Conservation (phyloP, 2,329 filamentous ascomycete genomes). For the Lasiodiplodia theobromae region DNA sequence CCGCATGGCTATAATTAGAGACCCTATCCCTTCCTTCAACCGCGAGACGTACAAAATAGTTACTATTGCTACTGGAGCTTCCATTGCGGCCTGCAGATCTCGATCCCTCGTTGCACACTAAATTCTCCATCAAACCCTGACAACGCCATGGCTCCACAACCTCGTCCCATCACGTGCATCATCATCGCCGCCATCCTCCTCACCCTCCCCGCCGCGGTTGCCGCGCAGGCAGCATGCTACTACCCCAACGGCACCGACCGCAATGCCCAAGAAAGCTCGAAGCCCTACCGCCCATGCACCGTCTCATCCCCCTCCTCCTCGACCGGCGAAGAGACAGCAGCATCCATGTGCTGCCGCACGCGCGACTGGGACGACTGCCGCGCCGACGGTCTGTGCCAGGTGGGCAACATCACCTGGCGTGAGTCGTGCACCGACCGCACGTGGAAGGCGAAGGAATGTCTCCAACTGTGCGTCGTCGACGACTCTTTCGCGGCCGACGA, state of each 20-base stretch:
- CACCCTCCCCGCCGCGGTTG: too few species aligned
- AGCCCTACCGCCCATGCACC: background rate
- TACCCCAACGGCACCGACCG: background rate
- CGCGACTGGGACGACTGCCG: background rate
- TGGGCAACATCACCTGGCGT: background rate
- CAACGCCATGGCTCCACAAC: too few species aligned
- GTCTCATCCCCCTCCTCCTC: background rate
- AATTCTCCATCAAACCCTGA: too few species aligned
- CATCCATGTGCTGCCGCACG: background rate
- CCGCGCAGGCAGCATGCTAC: background rate
- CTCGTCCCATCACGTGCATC: too few species aligned
- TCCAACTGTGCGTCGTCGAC: background rate
- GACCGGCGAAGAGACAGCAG: background rate
- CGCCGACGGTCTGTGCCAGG: background rate
- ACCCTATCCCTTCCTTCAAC: background rate
- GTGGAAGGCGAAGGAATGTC: background rate
- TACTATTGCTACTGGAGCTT: too few species aligned
- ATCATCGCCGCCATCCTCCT: too few species aligned
- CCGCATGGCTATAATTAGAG: background rate
- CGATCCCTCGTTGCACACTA: too few species aligned
- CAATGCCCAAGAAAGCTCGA: background rate
- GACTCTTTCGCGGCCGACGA: background rate
- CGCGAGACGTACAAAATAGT: background rate
- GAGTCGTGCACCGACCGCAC: background rate
- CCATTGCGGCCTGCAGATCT: too few species aligned